A percentile compares a stretch with the other conserved stretches of the same genome.
Conservation (phyloP, 2,329 filamentous ascomycete genomes). For the Aspergillus candidus region DNA sequence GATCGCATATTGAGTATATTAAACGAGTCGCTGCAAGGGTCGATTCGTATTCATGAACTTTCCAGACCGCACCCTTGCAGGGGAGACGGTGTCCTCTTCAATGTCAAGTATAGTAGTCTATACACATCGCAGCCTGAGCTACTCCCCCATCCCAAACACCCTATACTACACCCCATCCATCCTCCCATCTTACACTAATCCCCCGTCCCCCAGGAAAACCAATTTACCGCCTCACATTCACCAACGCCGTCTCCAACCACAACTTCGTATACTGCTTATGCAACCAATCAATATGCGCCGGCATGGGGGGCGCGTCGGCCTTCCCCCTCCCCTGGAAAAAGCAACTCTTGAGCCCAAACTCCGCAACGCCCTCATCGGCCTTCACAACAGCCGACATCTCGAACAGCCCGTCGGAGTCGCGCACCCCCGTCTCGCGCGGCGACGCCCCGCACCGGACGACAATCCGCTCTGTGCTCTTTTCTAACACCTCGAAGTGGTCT, state of each 20-base stretch:
- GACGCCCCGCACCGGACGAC: conserved; percentile 62
- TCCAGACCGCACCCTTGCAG: too few species aligned
- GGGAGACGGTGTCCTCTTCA: too few species aligned
- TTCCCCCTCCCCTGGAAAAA: conserved; percentile 53
- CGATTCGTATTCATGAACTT: too few species aligned
- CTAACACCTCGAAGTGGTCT: conserved; percentile 67
- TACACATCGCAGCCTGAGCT: too few species aligned
- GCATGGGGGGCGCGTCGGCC: conserved; percentile 41
- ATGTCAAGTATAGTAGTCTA: too few species aligned
- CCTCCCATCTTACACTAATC: not conserved
- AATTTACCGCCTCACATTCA: conserved; percentile 14
- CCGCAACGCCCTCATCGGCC: conserved; percentile 52
- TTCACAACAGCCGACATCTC: conserved; percentile 59
- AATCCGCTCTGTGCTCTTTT: conserved; percentile 56
- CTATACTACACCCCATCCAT: not conserved
- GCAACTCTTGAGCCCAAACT: conserved; percentile 60
- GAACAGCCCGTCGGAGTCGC: conserved; percentile 61
- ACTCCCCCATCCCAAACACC: not conserved
- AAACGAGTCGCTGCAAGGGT: too few species aligned
- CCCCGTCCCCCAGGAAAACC: not conserved
- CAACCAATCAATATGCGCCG: conserved; percentile 42
- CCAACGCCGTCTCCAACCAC: conserved; percentile 49
- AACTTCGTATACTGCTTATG: conserved; percentile 54
- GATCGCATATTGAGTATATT: too few species aligned
- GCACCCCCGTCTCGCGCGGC: conserved; percentile 51